A percentile compares a stretch with the other conserved stretches of the same genome.
Conservation (phyloP, 2,329 filamentous ascomycete genomes). For the Chrysosphaeria jannelii region DNA sequence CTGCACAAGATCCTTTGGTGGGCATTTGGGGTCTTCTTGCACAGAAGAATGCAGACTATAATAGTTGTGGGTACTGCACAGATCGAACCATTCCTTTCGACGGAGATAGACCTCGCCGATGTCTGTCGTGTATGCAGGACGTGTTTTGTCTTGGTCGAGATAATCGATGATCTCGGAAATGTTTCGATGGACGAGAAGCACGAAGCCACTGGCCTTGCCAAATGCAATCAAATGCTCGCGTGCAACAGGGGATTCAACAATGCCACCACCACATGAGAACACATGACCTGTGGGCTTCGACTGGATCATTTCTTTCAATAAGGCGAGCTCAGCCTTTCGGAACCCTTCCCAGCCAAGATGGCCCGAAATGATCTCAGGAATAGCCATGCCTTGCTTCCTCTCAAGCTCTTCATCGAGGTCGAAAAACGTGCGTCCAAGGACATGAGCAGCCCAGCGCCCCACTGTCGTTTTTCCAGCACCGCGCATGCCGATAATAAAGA, state of each 20-base stretch:
- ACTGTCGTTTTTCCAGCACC: conserved; percentile 91
- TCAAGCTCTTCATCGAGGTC: conserved; percentile 81
- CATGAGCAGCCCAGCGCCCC: conserved; percentile 53
- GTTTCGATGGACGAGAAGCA: conserved; percentile 65
- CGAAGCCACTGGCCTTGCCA: conserved; percentile 44
- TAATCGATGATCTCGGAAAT: conserved; percentile 73
- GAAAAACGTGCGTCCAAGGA: conserved; percentile 46
- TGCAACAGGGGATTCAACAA: conserved; percentile 64
- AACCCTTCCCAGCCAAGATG: conserved; percentile 65
- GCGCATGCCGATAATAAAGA: conserved; percentile 92
- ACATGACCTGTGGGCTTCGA: conserved; percentile 49
- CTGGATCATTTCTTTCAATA: conserved; percentile 43
- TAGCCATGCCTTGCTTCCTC: conserved; percentile 36
- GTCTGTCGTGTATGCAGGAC: conserved; percentile 76
- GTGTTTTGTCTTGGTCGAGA: conserved; percentile 60
- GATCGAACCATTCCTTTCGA: conserved; percentile 63
- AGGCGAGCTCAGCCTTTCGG: conserved; percentile 42
- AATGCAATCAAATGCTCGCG: conserved; percentile 47
- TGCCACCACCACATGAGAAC: conserved; percentile 78
- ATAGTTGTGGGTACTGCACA: conserved; percentile 87
- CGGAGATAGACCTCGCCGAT: conserved; percentile 77
- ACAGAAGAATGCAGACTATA: conserved; percentile 38
- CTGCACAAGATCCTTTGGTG: conserved; percentile 37
- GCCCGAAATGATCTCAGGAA: conserved; percentile 56
- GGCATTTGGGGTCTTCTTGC: conserved; percentile 8